These are phyloP conservation scores for Plasmodium inui DNA, from an alignment of 169 alveolate genomes.

Conservation along the genomic window DNA sequence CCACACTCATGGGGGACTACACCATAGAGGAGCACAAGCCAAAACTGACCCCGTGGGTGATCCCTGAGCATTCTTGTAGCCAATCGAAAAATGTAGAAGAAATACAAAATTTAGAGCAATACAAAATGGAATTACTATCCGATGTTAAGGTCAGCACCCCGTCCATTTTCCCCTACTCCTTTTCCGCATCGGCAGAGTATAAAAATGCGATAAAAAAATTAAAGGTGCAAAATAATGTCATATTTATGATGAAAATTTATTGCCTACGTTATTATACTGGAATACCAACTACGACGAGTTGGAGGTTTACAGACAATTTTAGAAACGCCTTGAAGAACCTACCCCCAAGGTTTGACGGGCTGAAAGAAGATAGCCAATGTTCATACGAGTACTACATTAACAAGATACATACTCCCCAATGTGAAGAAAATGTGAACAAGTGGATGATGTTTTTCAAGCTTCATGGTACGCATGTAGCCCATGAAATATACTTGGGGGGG, in stretches of 20 bases:
- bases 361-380: constrained; percentile 72
- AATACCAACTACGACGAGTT: constrained; percentile 70
- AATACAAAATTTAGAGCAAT: constrained; percentile 78
- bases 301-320: constrained; percentile 80
- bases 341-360: constrained; percentile 68
- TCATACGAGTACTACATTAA: constrained; percentile 66
- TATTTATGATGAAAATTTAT: constrained; percentile 86
- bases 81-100: constrained; percentile 77
- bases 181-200: constrained; percentile 88
- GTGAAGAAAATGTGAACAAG: constrained; percentile 80
- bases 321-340: constrained; percentile 76
- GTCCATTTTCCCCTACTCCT: constrained; percentile 79
- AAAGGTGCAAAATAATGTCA: constrained; percentile 76
- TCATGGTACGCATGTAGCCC: constrained; percentile 89
- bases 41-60: constrained; percentile 55
- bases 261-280: constrained; percentile 90
- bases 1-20: not conserved
- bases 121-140: constrained; percentile 82
- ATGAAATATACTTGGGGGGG: constrained; percentile 88
- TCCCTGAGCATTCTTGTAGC: constrained; percentile 75
- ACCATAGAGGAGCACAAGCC: not conserved
- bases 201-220: constrained; percentile 81
- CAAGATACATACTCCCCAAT: constrained; percentile 77
- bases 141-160: constrained; percentile 86
- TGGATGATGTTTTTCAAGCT: constrained; percentile 87